These are phyloP conservation scores for Tephrocybe sp. DNA, from an alignment of 768 basidiomycete genomes.

Conservation along the genomic window DNA sequence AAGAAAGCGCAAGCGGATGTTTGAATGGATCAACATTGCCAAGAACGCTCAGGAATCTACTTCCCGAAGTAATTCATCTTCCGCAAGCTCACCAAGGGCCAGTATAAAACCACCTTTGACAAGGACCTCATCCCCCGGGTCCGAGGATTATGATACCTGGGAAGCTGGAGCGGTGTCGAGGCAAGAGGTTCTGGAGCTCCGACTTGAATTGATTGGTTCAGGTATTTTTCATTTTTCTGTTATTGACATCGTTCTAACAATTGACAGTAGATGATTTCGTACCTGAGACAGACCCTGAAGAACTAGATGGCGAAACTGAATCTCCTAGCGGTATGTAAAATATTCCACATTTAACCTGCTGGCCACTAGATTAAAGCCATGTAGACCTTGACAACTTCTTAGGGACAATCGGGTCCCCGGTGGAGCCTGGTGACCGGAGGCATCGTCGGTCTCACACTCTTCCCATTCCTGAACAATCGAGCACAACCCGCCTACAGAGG, in stretches of 20 bases:
- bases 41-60: background rate
- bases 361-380: too few relatives aligned
- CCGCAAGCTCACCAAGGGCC: background rate
- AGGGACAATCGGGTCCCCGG: background rate
- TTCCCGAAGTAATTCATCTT: constrained; percentile 1
- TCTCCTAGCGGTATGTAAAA: constrained; percentile 5
- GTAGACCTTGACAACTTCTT: constrained; percentile 8
- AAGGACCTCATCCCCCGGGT: too few relatives aligned
- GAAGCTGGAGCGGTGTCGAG: constrained; percentile 23
- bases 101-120: too few relatives aligned
- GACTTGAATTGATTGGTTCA: constrained; percentile 11
- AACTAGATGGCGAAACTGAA: background rate
- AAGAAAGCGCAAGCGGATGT: constrained; percentile 14
- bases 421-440: background rate
- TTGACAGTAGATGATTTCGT: constrained; percentile 10
- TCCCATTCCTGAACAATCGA: constrained; percentile 3
- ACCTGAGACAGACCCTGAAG: constrained; percentile 9
- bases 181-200: constrained; percentile 20
- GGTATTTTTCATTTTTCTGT: constrained; percentile 2
- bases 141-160: constrained; percentile 23
- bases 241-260: background rate
- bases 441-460: constrained; percentile 11
- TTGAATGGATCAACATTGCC: constrained; percentile 13
- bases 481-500: constrained; percentile 27
- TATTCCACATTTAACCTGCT: background rate